Conservation (phyloP, 345 rosid genomes). For the Citrus inodora region DNA sequence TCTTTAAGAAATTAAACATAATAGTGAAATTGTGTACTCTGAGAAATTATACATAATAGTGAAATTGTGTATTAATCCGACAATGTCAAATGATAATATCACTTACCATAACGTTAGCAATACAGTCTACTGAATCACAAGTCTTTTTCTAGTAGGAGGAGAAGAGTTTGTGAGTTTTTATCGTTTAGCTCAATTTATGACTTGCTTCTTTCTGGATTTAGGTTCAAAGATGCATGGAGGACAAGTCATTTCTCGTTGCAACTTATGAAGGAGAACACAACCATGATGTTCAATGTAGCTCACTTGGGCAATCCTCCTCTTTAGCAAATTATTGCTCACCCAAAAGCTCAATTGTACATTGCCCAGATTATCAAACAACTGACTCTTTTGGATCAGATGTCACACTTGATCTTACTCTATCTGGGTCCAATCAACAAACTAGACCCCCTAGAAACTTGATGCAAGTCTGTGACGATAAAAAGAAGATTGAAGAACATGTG, state of each 20-base stretch:
- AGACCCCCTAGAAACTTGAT: background rate
- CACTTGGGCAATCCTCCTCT: background rate
- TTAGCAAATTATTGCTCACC: background rate
- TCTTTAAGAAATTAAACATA: too few relatives aligned
- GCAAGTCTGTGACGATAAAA: background rate
- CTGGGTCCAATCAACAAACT: constrained; percentile 5
- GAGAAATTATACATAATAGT: too few relatives aligned
- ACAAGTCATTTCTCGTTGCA: constrained; percentile 38
- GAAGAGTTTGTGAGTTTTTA: too few relatives aligned
- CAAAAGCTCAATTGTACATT: background rate
- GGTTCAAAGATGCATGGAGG: constrained; percentile 54
- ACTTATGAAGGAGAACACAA: constrained; percentile 67
- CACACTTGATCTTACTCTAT: constrained; percentile 36
- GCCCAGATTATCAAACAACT: background rate
- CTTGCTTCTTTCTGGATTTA: background rate
- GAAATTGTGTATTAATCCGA: too few relatives aligned
- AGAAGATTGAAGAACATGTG: constrained; percentile 31
- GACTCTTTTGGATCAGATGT: background rate
- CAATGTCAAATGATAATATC: too few relatives aligned
- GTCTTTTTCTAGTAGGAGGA: too few relatives aligned
- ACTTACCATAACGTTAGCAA: too few relatives aligned
- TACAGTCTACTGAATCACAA: too few relatives aligned
- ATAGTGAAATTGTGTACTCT: too few relatives aligned
- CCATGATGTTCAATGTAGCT: constrained; percentile 23
- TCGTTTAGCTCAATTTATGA: too few relatives aligned